Conservation (phyloP, 768 basidiomycete species). For the Dioszegia crocea region DNA sequence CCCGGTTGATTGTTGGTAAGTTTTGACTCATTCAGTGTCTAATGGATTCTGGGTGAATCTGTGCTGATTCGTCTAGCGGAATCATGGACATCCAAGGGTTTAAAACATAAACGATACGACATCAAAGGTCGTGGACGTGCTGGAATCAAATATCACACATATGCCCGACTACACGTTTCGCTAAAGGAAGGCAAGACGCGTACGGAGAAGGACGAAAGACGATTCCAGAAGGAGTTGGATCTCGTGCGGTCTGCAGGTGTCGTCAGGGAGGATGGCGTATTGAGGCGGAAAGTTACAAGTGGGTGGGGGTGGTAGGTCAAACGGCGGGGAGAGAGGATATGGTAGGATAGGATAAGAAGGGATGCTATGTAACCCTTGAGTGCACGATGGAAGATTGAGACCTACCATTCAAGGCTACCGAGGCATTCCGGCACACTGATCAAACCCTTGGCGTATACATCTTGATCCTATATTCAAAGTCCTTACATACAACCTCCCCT, state of each 20-base stretch:
- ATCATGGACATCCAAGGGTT: constrained; percentile 88
- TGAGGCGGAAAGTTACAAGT: constrained; percentile 44
- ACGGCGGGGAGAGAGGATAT: too few relatives aligned
- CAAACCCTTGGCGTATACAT: too few relatives aligned
- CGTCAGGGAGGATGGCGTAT: constrained; percentile 63
- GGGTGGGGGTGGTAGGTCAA: constrained; percentile 44
- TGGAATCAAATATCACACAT: constrained; percentile 72
- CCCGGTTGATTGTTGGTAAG: constrained; percentile 77
- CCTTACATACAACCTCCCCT: neutral
- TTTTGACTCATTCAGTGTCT: too few relatives aligned
- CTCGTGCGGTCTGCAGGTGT: constrained; percentile 74
- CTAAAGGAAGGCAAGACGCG: constrained; percentile 74
- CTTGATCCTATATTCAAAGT: too few relatives aligned
- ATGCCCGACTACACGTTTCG: constrained; percentile 69
- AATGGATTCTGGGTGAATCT: too few relatives aligned
- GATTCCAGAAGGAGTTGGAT: constrained; percentile 64
- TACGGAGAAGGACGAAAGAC: constrained; percentile 63
- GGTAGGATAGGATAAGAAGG: too few relatives aligned
- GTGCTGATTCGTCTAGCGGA: constrained; percentile 59
- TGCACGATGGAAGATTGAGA: too few relatives aligned
- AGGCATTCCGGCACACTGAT: too few relatives aligned
- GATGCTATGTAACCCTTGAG: too few relatives aligned
- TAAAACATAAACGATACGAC: constrained; percentile 66
- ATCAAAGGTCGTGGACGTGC: constrained; percentile 75
- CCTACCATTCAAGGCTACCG: too few relatives aligned